Base-by-base conservation (phyloP, 208 protist species). In the Leishmania martiniquensis region DNA sequence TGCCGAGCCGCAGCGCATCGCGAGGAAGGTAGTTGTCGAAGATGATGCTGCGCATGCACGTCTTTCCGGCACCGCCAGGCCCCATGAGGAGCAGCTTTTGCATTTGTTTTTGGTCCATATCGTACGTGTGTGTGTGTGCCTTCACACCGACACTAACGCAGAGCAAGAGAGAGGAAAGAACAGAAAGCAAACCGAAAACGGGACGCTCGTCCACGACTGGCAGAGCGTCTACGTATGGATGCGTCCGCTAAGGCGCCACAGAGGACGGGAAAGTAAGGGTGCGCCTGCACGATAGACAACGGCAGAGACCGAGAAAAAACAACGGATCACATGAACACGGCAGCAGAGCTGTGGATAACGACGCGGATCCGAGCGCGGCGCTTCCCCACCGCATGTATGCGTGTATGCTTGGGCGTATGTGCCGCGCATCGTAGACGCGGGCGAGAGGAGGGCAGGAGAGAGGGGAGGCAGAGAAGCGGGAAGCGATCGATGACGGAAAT, bases 31-130 rank as follows among this genome's bases (percentile, higher is more conserved):
- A 99, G 83, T 99, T 99, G 52, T 99, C 99, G 83, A 99, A 99
- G 77, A 99, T 99, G 77, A 99, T 99, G 66, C 98, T 99, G 39
- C 99, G 94, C 99, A 99, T 99, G 74, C 98, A 99, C 32, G 99
- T 99, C 92, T 99, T 99, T 13, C 96, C 96, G 2, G 91, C 92
- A 13, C 91, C 90, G 75, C 91, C 90, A 29, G 92, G 93, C 44
- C 99, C 99, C 98, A 99, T 99, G 47, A 99, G 92, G 72, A 99
- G 92, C 63, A 99, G 93, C 93, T 99, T 98, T 67, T 93, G 85
- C 85, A 95, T 95, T 52, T 95, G 92, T 45, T 91, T 86, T 44
- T 93, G 88, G n/a, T 89, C 85, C 91, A 95, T 96, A 4, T n/a
- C 45, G 29, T 39, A 29, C 22, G 34, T 32, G 51, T 44, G 49